Evolutionary conservation across 2,329 filamentous ascomycete species (phyloP), one percentile per base, ranked within the genome.

Genomic region (Aspergillus oerlinghausenensis): DNA sequence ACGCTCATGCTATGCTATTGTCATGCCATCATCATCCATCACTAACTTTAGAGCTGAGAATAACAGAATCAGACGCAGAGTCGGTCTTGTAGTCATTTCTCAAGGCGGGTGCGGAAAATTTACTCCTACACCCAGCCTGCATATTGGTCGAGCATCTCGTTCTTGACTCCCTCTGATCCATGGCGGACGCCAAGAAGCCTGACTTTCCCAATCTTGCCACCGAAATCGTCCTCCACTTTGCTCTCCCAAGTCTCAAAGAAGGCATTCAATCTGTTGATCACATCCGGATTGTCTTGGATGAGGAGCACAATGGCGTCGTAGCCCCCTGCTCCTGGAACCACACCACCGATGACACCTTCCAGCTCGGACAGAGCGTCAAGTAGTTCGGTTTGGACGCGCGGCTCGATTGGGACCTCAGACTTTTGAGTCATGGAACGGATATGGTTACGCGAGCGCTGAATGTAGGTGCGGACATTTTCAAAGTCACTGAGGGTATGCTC

Each of bases 291-390:
- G 65, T 97, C 90, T 66, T 83, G 82, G 62, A 96, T 84, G 57
- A 99, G 73, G 58, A 99, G 73, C 0, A 88, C 89, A 55, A 96
- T 82, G 1, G 94, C 94, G 78, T 99, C 94, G 68, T 89, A 97
- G 0, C 94, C 94, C 9, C 94, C 94, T 0, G 94, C 94, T 0
- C 94, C 94, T 0, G 94, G 94, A 0, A 97, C 94, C 0, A 97
- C 91, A 0, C 92, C 94, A 0, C 92, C 92, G 62, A 92, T 84
- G 3, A 97, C 92, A 5, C 93, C 94, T 0, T 88, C 82, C 1
- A 97, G 77, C 3, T 76, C 72, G 3, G 80, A 83, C 56, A 93
- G 81, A 9, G 86, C 89, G 74, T 99, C 89, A 38, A 99, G 77
- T 58, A 99, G 79, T 67, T 84, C 83, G 1, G 91, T 96, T 80